These are phyloP conservation scores for Diaporthe capsici DNA, from an alignment of 2,329 filamentous ascomycete species.

Conservation along the genomic window DNA sequence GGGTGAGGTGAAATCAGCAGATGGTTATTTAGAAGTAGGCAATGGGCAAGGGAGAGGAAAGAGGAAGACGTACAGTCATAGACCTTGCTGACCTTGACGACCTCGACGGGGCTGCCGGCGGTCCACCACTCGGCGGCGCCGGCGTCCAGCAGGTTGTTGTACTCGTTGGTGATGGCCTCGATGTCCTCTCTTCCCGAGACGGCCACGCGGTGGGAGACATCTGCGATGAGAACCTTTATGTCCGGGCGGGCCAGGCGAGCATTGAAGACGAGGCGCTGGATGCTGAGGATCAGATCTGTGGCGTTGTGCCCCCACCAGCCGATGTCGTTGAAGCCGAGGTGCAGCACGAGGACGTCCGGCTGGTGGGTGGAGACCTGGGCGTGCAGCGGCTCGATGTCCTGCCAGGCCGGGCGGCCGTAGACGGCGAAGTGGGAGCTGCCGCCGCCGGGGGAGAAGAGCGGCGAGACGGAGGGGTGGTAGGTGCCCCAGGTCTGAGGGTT, in stretches of 20 bases:
- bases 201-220: constrained; percentile 48
- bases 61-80: constrained; percentile 47
- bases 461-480: constrained; percentile 34
- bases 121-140: constrained; percentile 47
- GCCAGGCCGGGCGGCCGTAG: constrained; percentile 52
- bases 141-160: constrained; percentile 47
- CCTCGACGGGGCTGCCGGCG: constrained; percentile 48
- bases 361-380: constrained; percentile 47
- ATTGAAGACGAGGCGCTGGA: constrained; percentile 48
- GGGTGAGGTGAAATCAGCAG: not conserved
- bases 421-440: constrained; percentile 51
- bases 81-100: constrained; percentile 51
- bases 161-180: constrained; percentile 44
- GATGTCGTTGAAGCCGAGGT: constrained; percentile 54
- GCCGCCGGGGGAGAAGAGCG: constrained; percentile 45
- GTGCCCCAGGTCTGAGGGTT: constrained; percentile 36
- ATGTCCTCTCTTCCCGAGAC: constrained; percentile 47
- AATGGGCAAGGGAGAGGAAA: too few species aligned
- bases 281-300: constrained; percentile 42
- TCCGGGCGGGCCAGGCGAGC: constrained; percentile 49
- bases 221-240: constrained; percentile 49
- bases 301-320: constrained; percentile 48
- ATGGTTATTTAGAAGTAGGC: too few species aligned
- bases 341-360: constrained; percentile 53
- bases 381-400: constrained; percentile 49